Conservation (phyloP, 129 eudicot species). For the Centaurea solstitialis region DNA sequence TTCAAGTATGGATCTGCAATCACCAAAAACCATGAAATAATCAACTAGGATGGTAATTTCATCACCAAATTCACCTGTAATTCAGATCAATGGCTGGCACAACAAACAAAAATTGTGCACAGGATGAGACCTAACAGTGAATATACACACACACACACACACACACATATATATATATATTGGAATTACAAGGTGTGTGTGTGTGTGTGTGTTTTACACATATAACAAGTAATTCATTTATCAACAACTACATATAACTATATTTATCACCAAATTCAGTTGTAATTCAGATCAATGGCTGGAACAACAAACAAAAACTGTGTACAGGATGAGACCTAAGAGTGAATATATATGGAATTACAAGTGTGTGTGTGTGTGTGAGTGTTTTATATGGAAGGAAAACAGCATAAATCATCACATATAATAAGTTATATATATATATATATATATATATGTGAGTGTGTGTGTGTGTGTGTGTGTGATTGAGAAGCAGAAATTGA, state of each 20-base stretch:
- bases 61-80: background rate
- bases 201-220: background rate
- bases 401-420: background rate
- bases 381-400: background rate
- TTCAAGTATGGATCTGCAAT: slow-evolving; percentile 92
- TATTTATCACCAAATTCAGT: background rate
- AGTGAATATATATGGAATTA: background rate
- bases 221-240: too few relatives aligned
- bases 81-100: slow-evolving; percentile 8
- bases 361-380: background rate
- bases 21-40: slow-evolving; percentile 18
- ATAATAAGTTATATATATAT: background rate
- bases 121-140: background rate
- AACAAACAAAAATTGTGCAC: background rate
- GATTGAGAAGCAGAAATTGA: background rate
- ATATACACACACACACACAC: background rate
- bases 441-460: too few relatives aligned
- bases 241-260: too few relatives aligned
- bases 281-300: slow-evolving; percentile 2
- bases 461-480: too few relatives aligned
- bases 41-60: background rate
- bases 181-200: too few relatives aligned
- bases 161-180: too few relatives aligned
- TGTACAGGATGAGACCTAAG: background rate
- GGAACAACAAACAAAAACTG: background rate